Evolutionary conservation across 306 rosid genomes (phyloP).

Genomic region (Fagus sylvatica): DNA sequence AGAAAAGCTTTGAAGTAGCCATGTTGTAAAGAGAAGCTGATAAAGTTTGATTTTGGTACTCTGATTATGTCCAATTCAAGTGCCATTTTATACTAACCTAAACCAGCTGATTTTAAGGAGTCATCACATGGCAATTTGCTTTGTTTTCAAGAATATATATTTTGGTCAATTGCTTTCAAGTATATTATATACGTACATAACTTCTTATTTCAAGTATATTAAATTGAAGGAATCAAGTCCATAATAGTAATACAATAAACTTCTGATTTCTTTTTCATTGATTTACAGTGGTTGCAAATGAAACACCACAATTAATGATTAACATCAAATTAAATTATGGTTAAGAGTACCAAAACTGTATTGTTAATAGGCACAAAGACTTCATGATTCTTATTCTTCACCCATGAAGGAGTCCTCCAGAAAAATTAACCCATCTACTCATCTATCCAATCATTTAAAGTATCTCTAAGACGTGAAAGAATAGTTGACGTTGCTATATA

Average conservation of each 20-base stretch:
- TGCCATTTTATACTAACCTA: neutral
- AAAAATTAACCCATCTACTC: no score
- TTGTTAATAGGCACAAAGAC: no score
- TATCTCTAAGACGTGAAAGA: neutral
- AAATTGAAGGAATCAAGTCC: neutral
- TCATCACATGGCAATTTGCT: neutral
- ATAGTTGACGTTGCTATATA: neutral
- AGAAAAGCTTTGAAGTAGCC: conserved; percentile 21
- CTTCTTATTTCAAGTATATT: no score
- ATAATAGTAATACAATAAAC: neutral
- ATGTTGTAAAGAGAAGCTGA: neutral
- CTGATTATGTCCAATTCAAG: neutral
- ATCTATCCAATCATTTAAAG: no score
- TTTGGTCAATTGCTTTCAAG: no score
- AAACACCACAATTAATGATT: no score
- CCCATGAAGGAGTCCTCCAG: no score
- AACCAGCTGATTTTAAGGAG: neutral
- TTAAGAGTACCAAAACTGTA: no score
- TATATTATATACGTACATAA: no score
- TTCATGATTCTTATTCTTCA: no score
- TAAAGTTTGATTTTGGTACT: neutral
- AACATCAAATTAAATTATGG: no score
- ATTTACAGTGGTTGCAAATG: neutral
- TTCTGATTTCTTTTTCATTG: neutral
- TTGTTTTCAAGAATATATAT: neutral